Evolutionary conservation across 2,329 filamentous ascomycete species (phyloP), one percentile per base, ranked within the genome.

Genomic region (Pyrenophora tritici-repentis): DNA sequence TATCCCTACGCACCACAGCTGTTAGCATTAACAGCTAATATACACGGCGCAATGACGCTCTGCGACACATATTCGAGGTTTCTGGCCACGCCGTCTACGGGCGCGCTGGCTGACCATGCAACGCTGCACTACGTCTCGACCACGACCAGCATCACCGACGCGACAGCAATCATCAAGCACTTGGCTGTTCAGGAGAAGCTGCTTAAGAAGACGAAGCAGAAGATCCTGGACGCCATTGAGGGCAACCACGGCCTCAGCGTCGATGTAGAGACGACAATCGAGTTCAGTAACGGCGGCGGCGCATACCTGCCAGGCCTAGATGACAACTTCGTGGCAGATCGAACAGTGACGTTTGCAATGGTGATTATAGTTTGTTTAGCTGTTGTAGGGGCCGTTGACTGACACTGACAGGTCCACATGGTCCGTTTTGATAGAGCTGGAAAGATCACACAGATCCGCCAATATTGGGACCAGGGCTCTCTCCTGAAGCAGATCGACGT

Each of bases 391-490:
- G 38, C 38, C 22, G 16, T 33, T 40, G 26, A 39, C 48, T 61
- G 48, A 66, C 59, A 34, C 40, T 24, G 29, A 14, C 58, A 74
- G 72, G 58, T 75, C 22, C 94, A 99, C 78, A 86, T 97, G 59
- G 92, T 99, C 61, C 84, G 85, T 50, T 96, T 97, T 75, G 84
- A 95, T 73, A 71, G 75, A 59, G 75, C 87, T 39, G 84, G 86
- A 72, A 91, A 90, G 77, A 97, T 99, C 70, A 74, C 83, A 53
- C 90, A 94, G 73, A 89, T 97, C 59, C 89, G 93, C 63, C 85
- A 93, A 62, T 90, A 88, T 73, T 99, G 94, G 94, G 94, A 99
- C 73, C 94, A 99, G 75, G 92, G 87, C 55, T 88, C 91, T 46
- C 83, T 99, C 34, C 83, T 99, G 61, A 97, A 94, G 78, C 88